Conservation (phyloP, 2,329 filamentous ascomycete species). For the Diaporthe sp. region DNA sequence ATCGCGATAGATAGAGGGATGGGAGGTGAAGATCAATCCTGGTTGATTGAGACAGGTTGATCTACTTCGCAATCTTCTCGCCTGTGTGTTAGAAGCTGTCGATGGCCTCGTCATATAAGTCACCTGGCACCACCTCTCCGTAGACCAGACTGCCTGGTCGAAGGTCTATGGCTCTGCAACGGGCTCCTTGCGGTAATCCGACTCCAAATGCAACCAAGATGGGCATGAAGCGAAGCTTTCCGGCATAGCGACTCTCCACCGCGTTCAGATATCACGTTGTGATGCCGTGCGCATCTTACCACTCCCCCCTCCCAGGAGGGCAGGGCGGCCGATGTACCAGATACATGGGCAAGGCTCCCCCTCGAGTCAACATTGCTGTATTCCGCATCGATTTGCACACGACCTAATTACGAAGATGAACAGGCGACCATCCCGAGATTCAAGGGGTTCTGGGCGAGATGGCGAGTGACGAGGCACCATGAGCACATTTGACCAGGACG, state of each 20-base stretch:
- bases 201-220: not conserved
- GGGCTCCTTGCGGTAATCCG: not conserved
- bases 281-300: conserved; percentile 2
- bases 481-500: conserved; percentile 13
- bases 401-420: conserved; percentile 16
- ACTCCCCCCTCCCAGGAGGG: not conserved
- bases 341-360: conserved; percentile 8
- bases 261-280: conserved; percentile 5
- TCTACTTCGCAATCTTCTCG: not conserved
- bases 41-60: not conserved
- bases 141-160: not conserved
- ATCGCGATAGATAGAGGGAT: not conserved
- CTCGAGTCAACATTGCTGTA: conserved; percentile 20
- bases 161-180: not conserved
- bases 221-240: not conserved
- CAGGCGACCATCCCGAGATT: conserved; percentile 24
- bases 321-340: conserved; percentile 17
- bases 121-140: not conserved
- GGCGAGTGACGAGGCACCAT: conserved; percentile 22
- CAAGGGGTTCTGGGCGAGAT: conserved; percentile 25
- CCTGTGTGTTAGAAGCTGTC: not conserved
- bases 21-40: not conserved
- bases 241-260: not conserved
- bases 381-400: conserved; percentile 19
- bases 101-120: not conserved